Conservation (phyloP, 768 basidiomycete species). For the Collybiopsis confluens region DNA sequence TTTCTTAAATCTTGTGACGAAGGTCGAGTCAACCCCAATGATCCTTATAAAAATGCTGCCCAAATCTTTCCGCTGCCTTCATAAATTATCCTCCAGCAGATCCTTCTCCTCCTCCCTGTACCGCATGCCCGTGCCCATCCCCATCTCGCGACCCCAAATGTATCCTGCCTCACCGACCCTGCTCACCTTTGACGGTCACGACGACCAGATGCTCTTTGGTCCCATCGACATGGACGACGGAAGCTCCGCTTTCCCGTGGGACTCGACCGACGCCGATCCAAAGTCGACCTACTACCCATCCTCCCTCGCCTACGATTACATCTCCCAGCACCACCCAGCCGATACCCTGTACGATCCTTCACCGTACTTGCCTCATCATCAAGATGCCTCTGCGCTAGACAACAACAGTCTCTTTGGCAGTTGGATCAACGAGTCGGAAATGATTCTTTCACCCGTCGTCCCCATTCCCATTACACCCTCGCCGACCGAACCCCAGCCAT, state of each 20-base stretch:
- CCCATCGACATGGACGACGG: slow-evolving; percentile 56
- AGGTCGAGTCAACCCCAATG: slow-evolving; percentile 45
- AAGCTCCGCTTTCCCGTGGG: slow-evolving; percentile 34
- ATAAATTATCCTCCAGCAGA: too few relatives aligned
- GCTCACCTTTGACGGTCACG: slow-evolving; percentile 33
- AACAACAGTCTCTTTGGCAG: slow-evolving; percentile 46
- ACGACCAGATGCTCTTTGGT: slow-evolving; percentile 55
- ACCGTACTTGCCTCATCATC: slow-evolving; percentile 34
- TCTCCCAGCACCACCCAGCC: slow-evolving; percentile 36
- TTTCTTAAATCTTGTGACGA: slow-evolving; percentile 23
- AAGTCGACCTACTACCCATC: slow-evolving; percentile 32
- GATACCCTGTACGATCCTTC: slow-evolving; percentile 34
- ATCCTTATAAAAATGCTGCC: too few relatives aligned
- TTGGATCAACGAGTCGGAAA: slow-evolving; percentile 65
- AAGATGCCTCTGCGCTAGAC: slow-evolving; percentile 37
- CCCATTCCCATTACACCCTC: slow-evolving; percentile 47
- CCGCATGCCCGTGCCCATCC: slow-evolving; percentile 35
- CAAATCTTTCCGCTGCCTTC: slow-evolving; percentile 12
- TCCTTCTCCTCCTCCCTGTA: too few relatives aligned
- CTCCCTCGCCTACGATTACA: slow-evolving; percentile 22
- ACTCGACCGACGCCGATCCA: slow-evolving; percentile 36
- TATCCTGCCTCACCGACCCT: slow-evolving; percentile 19
- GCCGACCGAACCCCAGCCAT: slow-evolving; percentile 39
- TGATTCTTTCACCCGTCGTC: slow-evolving; percentile 52
- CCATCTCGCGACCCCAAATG: slow-evolving; percentile 31